Percentiles rank a stretch among this genome's conserved stretches.
Conservation (phyloP, 2,329 filamentous ascomycete species). For the Coniochaeta sp. region DNA sequence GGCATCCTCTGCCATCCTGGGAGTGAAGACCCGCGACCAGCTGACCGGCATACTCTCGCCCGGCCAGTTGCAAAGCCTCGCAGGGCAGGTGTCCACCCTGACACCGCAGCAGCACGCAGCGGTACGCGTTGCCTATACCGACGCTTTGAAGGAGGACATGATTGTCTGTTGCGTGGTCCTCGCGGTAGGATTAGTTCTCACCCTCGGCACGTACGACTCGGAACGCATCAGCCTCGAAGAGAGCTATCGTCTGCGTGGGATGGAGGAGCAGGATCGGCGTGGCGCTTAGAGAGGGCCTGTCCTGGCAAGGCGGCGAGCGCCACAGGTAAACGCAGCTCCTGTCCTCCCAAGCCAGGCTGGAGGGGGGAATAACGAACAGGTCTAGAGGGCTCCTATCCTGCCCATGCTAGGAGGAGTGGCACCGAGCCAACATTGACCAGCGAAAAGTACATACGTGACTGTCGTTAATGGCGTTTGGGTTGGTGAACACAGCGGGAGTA, state of each 20-base stretch:
- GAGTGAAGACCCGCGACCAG: slow-evolving; percentile 19
- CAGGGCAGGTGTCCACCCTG: slow-evolving; percentile 12
- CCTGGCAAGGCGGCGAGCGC: background rate
- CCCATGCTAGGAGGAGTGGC: background rate
- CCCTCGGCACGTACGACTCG: slow-evolving; percentile 30
- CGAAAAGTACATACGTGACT: background rate
- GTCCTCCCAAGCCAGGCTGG: background rate
- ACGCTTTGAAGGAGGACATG: slow-evolving; percentile 40
- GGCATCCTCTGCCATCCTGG: slow-evolving; percentile 40
- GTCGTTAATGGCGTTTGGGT: background rate
- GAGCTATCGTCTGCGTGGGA: slow-evolving; percentile 14
- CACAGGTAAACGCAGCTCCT: background rate
- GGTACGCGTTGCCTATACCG: slow-evolving; percentile 31
- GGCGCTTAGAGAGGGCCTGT: background rate
- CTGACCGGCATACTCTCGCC: slow-evolving; percentile 20
- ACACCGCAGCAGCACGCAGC: slow-evolving; percentile 19
- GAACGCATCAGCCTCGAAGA: slow-evolving; percentile 20
- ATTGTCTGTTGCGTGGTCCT: slow-evolving; percentile 33
- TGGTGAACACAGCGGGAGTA: background rate
- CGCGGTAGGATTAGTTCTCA: slow-evolving; percentile 29
- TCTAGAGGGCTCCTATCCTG: background rate
- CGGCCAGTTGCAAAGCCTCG: slow-evolving; percentile 17
- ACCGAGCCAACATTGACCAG: background rate
- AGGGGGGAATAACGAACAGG: background rate
- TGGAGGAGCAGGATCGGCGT: slow-evolving; percentile 12